Evolutionary conservation across 805 yeast species (phyloP).

Genomic region (Phaffomyces antillensis): DNA sequence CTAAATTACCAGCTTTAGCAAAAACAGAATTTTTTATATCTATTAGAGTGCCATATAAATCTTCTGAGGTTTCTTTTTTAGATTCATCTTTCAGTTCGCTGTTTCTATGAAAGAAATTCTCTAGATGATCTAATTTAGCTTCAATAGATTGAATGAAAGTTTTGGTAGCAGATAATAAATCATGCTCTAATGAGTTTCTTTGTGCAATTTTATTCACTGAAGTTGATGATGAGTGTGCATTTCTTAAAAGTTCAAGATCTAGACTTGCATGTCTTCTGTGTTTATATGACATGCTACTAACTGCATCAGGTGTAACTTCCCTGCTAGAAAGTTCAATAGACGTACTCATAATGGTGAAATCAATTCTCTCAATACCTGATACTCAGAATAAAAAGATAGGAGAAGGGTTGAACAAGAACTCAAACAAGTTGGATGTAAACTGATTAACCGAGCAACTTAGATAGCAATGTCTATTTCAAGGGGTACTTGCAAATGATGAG

Average conservation of each 20-base stretch:
- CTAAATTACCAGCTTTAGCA: conserved; percentile 15
- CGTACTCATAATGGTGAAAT: background rate
- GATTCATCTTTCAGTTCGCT: background rate
- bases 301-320: background rate
- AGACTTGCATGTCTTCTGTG: conserved; percentile 16
- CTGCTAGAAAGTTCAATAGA: background rate
- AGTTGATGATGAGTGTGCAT: conserved; percentile 21
- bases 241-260: conserved; percentile 16
- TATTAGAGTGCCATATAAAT: conserved; percentile 22
- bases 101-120: conserved; percentile 14
- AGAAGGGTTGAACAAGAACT: too few relatives aligned
- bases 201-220: conserved; percentile 19
- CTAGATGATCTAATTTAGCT: conserved; percentile 19
- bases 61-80: conserved; percentile 5
- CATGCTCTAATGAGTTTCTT: conserved; percentile 19
- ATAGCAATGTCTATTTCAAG: too few relatives aligned
- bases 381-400: background rate
- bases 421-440: too few relatives aligned
- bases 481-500: too few relatives aligned
- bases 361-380: background rate
- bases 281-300: background rate
- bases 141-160: conserved; percentile 21
- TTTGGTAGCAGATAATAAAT: conserved; percentile 18
- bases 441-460: too few relatives aligned
- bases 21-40: conserved; percentile 22